Evolutionary conservation across 2,329 filamentous ascomycete species (phyloP).

Genomic region (Aspergillus hortae): DNA sequence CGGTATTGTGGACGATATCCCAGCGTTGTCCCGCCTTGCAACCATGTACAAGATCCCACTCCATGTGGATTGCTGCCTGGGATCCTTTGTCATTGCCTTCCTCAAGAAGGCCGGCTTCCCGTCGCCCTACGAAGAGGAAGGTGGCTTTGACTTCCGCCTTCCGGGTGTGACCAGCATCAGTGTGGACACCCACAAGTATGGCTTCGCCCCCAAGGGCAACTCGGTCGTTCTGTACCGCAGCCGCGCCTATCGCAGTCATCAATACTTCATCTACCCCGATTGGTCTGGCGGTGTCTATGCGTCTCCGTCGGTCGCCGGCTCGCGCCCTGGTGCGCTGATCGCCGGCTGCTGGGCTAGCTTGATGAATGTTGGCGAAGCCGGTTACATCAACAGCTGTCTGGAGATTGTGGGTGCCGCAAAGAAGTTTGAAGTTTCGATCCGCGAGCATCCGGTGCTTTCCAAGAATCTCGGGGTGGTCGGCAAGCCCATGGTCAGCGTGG

Average conservation of each 20-base stretch:
- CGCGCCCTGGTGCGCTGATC: conserved; percentile 87
- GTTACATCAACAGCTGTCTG: conserved; percentile 82
- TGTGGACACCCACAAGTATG: conserved; percentile 98
- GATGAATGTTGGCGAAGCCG: conserved; percentile 80
- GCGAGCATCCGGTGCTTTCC: conserved; percentile 63
- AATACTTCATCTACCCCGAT: conserved; percentile 94
- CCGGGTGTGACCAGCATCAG: conserved; percentile 93
- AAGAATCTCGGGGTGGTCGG: conserved; percentile 77
- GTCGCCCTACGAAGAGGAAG: conserved; percentile 58
- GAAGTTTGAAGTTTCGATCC: conserved; percentile 73
- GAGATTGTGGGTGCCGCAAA: conserved; percentile 85
- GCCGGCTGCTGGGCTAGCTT: conserved; percentile 93
- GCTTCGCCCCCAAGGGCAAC: conserved; percentile 97
- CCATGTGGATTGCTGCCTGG: conserved; percentile 96
- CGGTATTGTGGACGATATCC: conserved; percentile 94
- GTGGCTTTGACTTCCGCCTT: conserved; percentile 88
- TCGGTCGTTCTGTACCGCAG: conserved; percentile 88
- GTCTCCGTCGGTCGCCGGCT: conserved; percentile 86
- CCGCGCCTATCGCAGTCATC: conserved; percentile 72
- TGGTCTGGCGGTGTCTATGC: conserved; percentile 97
- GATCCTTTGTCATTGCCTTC: conserved; percentile 90
- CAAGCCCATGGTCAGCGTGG: conserved; percentile 80
- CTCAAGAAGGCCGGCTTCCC: conserved; percentile 86
- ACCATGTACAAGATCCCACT: conserved; percentile 75
- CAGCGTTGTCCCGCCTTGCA: conserved; percentile 77